Evolutionary conservation across 768 basidiomycete genomes (phyloP), one percentile per base, ranked within the genome.

Genomic region (Leucosporidium creatinivorum): DNA sequence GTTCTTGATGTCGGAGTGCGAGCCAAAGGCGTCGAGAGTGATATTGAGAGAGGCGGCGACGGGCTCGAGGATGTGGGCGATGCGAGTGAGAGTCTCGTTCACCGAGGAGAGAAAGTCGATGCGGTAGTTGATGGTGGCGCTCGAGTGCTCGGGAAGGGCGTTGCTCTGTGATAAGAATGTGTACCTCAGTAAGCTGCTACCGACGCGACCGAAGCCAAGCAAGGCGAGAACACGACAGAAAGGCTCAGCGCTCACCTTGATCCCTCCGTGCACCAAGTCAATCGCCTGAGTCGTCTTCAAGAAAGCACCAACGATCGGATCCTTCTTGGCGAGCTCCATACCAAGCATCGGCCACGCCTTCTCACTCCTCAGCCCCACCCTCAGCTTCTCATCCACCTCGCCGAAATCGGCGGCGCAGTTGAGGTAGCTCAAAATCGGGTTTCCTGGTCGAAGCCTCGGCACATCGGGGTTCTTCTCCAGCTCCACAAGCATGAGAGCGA

Each of bases 221-320:
- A n/a, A n/a, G n/a, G n/a, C n/a, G n/a, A n/a, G n/a, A n/a, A n/a
- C n/a, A n/a, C n/a, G n/a, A n/a, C n/a, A 8, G 23, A 25, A 10
- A 3, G 1, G 36, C 10, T 23, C 15, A 3, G 39, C 1, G 54
- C 66, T 28, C 48, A 72, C 56, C 57, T 73, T 73, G 33, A 69
- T 66, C 0, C 72, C 72, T 0, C 68, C 70, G 25, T 75, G 61
- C 61, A 83, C 77, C 48, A 92, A 75, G 73, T 90, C 89, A 55
- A 87, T 82, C 1, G 90, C 90, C 77, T 89, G 88, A 1, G 89
- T 89, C 7, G 88, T 90, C 44, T 84, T 81, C 15, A 72, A 15
- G 50, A 63, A 69, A 17, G 65, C 54, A 9, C 59, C 18, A 26
- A 49, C 1, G 8, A 85, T 80, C 12, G 66, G 49, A 73, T 75